Conservation (phyloP, 1,284 basidiomycete genomes). For the Leccinum fallax region DNA sequence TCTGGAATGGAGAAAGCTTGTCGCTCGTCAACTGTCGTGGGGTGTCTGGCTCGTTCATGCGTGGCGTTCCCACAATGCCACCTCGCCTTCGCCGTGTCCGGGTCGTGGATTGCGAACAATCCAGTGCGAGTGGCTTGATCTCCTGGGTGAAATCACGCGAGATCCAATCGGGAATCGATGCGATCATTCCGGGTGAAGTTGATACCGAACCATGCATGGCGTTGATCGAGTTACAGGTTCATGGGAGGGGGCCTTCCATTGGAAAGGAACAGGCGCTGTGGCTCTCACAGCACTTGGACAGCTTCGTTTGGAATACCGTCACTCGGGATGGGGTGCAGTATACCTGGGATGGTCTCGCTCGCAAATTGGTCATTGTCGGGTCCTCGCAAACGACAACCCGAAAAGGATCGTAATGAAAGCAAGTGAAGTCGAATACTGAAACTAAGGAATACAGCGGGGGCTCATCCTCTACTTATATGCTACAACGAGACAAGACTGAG, state of each 20-base stretch:
- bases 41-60: conserved; percentile 11
- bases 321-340: conserved; percentile 6
- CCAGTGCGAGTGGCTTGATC: too few relatives aligned
- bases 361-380: conserved; percentile 3
- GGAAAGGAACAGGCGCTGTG: conserved; percentile 7
- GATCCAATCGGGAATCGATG: conserved; percentile 9
- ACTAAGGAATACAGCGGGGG: too few relatives aligned
- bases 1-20: conserved; percentile 18
- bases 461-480: too few relatives aligned
- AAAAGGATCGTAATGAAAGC: too few relatives aligned
- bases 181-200: neutral
- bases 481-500: too few relatives aligned
- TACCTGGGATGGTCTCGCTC: conserved; percentile 3
- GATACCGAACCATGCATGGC: conserved; percentile 2
- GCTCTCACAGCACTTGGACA: conserved; percentile 9
- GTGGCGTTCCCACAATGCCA: conserved; percentile 1
- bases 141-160: conserved; percentile 5
- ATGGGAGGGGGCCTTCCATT: conserved; percentile 8
- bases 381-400: too few relatives aligned
- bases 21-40: conserved; percentile 13
- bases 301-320: conserved; percentile 10
- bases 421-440: too few relatives aligned
- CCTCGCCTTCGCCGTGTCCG: conserved; percentile 8
- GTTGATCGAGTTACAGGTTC: conserved; percentile 10
- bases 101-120: conserved; percentile 13